A percentile compares a stretch with the other conserved stretches of the same genome.
Evolutionary conservation across 139 green algal species (phyloP).

Genomic region (Closterium sp.): DNA sequence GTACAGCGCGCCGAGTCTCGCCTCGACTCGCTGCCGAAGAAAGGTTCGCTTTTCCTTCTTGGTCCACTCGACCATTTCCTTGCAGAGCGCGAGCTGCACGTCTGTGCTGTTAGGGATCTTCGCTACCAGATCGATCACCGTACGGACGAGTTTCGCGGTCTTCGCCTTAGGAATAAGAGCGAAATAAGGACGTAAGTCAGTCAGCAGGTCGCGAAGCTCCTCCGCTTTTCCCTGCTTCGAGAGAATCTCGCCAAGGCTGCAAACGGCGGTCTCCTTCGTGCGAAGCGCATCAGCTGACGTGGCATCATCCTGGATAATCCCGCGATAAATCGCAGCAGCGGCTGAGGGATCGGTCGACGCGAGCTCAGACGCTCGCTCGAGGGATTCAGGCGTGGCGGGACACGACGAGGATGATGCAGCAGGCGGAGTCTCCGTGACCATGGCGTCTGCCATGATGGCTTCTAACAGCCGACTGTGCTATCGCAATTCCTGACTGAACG

Average conservation of each 20-base stretch:
- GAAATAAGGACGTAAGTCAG: constrained; percentile 85
- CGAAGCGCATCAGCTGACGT: constrained; percentile 13
- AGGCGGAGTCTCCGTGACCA: constrained; percentile 6
- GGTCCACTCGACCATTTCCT: constrained; percentile 90
- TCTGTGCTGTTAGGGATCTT: constrained; percentile 80
- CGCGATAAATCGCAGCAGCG: constrained; percentile 19
- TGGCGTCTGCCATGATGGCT: background rate
- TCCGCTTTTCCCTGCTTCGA: constrained; percentile 70
- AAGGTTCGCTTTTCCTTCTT: constrained; percentile 93
- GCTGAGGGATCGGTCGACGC: background rate
- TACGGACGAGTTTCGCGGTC: constrained; percentile 95
- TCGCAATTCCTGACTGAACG: background rate
- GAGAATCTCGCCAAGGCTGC: constrained; percentile 66
- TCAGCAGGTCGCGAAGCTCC: constrained; percentile 73
- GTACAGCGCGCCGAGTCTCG: constrained; percentile 81
- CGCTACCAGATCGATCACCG: constrained; percentile 88
- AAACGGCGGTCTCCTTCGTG: constrained; percentile 68
- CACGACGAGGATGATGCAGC: background rate
- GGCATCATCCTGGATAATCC: constrained; percentile 19
- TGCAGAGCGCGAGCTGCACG: constrained; percentile 90
- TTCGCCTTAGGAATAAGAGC: constrained; percentile 92
- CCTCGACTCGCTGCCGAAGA: constrained; percentile 92
- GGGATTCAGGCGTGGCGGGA: constrained; percentile 14
- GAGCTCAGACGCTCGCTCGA: constrained; percentile 12
- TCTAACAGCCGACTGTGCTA: background rate